Base-by-base conservation (phyloP, 352 stramenopile species). In the Pythium aristosporum region DNA sequence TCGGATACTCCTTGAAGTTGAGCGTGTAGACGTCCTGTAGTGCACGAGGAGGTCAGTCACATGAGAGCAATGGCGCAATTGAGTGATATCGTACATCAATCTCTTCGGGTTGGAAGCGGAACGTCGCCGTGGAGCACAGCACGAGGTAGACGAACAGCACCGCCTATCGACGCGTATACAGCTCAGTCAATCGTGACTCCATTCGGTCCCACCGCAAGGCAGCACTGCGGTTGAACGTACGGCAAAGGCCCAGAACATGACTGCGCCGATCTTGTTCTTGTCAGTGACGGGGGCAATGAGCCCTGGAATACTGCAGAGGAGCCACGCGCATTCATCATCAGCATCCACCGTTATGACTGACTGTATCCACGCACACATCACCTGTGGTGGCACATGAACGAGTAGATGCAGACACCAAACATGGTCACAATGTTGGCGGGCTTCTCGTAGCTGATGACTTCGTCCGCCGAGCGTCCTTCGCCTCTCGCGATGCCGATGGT, bases 321-420 rank as follows among this genome's bases (percentile, higher is more conserved):
- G 25, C 3, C 25, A 30, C 25, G 25, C 25, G 25, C 25, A 30
- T 30, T 28, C 10, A 5, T 52, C 25, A n/a, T 46, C 39, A 47
- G 18, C 47, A 41, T 37, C 15, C 47, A 18, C n/a, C 18, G 23
- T 32, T 41, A 25, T 30, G 25, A 30, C 25, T 30, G 25, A 30
- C 25, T 5, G 25, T 46, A 18, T 16, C 6, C 21, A 62, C 3
- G 3, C 5, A 34, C 25, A 7, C 39, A 21, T 52, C 69, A 93
- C 85, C 85, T 94, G 77, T 96, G 87, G 62, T 96, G 87, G 65
- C 87, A 96, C 87, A 96, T 96, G 79, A 96, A 96, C 36, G 87
- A 94, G 67, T 96, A 96, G 61, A 96, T 96, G 70, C 82, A 93
- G 20, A 93, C 84, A 37, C 87, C 87, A 61, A 94, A 96, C 68